These are phyloP conservation scores for Fraxinus excelsior DNA, from an alignment of 257 asterid genomes.

Conservation along the genomic window DNA sequence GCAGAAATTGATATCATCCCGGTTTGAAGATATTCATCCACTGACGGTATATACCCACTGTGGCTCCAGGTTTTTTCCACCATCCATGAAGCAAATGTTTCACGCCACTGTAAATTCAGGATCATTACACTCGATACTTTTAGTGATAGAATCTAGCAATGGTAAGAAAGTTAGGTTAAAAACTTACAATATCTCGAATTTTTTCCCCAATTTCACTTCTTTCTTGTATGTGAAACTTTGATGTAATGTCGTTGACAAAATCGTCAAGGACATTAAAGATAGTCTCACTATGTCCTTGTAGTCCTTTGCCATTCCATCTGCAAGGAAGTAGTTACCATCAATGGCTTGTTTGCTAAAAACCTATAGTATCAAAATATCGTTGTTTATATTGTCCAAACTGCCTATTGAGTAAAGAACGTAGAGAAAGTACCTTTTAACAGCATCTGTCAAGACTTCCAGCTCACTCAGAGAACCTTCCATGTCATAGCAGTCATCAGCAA, in stretches of 20 bases:
- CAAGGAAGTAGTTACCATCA: neutral
- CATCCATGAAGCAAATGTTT: constrained; percentile 66
- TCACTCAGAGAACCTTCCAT: constrained; percentile 50
- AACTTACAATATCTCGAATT: constrained; percentile 50
- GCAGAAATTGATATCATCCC: constrained; percentile 50
- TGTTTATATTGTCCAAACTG: too few species aligned
- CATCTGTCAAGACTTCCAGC: constrained; percentile 43
- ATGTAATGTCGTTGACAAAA: constrained; percentile 38
- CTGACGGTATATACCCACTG: constrained; percentile 41
- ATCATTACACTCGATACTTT: neutral
- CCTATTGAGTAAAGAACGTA: too few species aligned
- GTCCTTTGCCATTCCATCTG: constrained; percentile 60
- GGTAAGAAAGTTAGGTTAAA: neutral
- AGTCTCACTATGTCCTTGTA: constrained; percentile 53
- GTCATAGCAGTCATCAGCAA: constrained; percentile 69
- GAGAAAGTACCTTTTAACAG: constrained; percentile 43
- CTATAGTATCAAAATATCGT: neutral
- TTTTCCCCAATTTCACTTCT: constrained; percentile 19
- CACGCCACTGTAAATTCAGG: constrained; percentile 47
- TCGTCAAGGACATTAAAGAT: constrained; percentile 61
- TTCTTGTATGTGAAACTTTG: constrained; percentile 25
- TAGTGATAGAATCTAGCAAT: neutral
- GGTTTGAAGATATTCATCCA: constrained; percentile 45
- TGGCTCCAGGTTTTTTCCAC: constrained; percentile 57
- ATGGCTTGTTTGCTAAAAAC: neutral